Conservation (phyloP, 2,329 filamentous ascomycete species). For the Fusarium sambucinum region DNA sequence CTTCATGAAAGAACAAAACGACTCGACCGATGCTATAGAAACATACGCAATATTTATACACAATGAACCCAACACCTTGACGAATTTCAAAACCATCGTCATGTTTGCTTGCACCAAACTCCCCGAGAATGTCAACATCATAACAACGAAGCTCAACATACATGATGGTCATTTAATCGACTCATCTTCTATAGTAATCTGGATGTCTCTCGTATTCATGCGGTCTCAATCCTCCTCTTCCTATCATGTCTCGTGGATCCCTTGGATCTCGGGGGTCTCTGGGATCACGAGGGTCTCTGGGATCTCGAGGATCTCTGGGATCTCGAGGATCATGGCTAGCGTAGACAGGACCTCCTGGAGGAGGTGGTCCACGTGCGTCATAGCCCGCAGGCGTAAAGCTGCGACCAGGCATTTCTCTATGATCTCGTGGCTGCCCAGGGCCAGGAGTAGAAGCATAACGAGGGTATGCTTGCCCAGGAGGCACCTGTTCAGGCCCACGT, state of each 20-base stretch:
- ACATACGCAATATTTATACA: neutral
- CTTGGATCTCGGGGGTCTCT: slow-evolving; percentile 52
- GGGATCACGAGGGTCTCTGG: slow-evolving; percentile 49
- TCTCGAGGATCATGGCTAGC: slow-evolving; percentile 47
- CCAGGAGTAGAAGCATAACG: slow-evolving; percentile 60
- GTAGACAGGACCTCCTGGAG: slow-evolving; percentile 52
- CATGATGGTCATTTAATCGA: neutral
- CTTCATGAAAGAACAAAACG: neutral
- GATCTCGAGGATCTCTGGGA: slow-evolving; percentile 45
- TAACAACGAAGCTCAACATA: slow-evolving; percentile 4
- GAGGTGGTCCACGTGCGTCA: slow-evolving; percentile 57
- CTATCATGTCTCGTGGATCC: slow-evolving; percentile 55
- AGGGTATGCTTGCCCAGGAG: slow-evolving; percentile 56
- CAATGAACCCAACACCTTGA: neutral
- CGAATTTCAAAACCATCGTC: neutral
- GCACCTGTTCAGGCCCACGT: slow-evolving; percentile 57
- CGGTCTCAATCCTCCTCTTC: slow-evolving; percentile 59
- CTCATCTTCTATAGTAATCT: slow-evolving; percentile 60
- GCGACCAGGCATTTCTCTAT: slow-evolving; percentile 56
- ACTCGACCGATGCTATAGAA: neutral
- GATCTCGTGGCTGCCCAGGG: slow-evolving; percentile 58
- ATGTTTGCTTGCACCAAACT: slow-evolving; percentile 16
- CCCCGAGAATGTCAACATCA: neutral
- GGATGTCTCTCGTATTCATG: slow-evolving; percentile 61
- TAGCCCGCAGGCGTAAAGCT: slow-evolving; percentile 62